These are phyloP conservation scores for Pueraria montana DNA, from an alignment of 306 rosid genomes.

Conservation along the genomic window DNA sequence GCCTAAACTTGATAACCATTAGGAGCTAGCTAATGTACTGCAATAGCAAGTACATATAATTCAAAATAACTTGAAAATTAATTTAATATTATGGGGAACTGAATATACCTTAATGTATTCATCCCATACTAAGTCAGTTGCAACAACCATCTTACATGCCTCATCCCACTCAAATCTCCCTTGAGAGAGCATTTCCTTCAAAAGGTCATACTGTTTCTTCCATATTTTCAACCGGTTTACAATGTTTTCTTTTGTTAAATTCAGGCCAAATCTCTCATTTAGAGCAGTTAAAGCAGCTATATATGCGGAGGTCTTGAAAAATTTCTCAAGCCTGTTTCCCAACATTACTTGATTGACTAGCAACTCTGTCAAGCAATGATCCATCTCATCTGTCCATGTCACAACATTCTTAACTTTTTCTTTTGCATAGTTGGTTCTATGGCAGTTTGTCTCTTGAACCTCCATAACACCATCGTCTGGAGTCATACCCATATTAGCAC, in stretches of 20 bases:
- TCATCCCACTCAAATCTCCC: slow-evolving; percentile 68
- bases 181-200: slow-evolving; percentile 60
- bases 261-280: slow-evolving; percentile 62
- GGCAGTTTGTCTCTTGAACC: slow-evolving; percentile 50
- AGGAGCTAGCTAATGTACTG: slow-evolving; percentile 8
- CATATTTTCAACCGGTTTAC: slow-evolving; percentile 59
- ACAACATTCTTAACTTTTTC: slow-evolving; percentile 53
- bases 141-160: slow-evolving; percentile 57
- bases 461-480: slow-evolving; percentile 51
- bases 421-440: slow-evolving; percentile 44
- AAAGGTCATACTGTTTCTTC: slow-evolving; percentile 58
- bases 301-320: slow-evolving; percentile 62
- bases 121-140: slow-evolving; percentile 60
- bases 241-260: slow-evolving; percentile 61
- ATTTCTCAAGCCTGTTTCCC: slow-evolving; percentile 67
- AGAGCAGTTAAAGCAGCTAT: slow-evolving; percentile 53
- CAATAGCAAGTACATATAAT: slow-evolving; percentile 33
- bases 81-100: slow-evolving; percentile 38
- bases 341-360: slow-evolving; percentile 61
- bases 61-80: slow-evolving; percentile 33
- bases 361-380: slow-evolving; percentile 59
- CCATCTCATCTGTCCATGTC: slow-evolving; percentile 69
- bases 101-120: slow-evolving; percentile 59
- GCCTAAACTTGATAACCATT: slow-evolving; percentile 29
- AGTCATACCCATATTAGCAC: slow-evolving; percentile 50